Evolutionary conservation across 768 basidiomycete species (phyloP), one percentile per base, ranked within the genome.

Genomic region (Atractiella rhizophila): DNA sequence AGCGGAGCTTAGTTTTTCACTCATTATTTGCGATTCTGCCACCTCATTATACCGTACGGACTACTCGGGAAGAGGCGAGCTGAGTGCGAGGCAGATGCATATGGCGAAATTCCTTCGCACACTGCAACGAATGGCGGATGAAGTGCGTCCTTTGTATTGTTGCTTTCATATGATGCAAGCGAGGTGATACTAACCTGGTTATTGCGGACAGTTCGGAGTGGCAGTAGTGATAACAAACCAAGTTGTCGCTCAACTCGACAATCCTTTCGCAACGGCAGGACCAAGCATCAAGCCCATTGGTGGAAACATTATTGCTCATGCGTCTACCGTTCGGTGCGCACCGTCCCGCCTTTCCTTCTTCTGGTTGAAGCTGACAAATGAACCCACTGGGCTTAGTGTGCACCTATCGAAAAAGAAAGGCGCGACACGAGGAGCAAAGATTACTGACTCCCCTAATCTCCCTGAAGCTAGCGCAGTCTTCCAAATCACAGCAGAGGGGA

Each of bases 251-350:
- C 86, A 74, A 43, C 88, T 91, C 2, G 91, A 98, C 56, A 83
- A 82, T 23, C 71, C 76, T 3, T 42, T 42, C 18, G 46, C 46
- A 0, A 81, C 81, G 35, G 74, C 74, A 29, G 70, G 70, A 4
- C 82, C 91, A 53, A 78, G 83, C 61, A 88, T 91, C 67, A 98
- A 98, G 60, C 91, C 91, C 13, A 88, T 98, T 40, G 91, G 91
- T 34, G 88, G 88, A 19, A 98, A 98, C 59, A 98, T 98, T 54
- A 76, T 98, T 70, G 91, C 91, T 1, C 91, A 98, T 62, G 91
- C 91, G 7, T 86, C 85, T 1, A 96, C 91, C 15, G 96, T 88
- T 34, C 72, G 88, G 82, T 80, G 48, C 5, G 18, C 10, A 4
- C 2, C 16, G n/a, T 33, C 19, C 5, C 30, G 19, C 23, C 28